Conservation (phyloP, 1,284 basidiomycete genomes). For the Trichosporon coremiiforme region DNA sequence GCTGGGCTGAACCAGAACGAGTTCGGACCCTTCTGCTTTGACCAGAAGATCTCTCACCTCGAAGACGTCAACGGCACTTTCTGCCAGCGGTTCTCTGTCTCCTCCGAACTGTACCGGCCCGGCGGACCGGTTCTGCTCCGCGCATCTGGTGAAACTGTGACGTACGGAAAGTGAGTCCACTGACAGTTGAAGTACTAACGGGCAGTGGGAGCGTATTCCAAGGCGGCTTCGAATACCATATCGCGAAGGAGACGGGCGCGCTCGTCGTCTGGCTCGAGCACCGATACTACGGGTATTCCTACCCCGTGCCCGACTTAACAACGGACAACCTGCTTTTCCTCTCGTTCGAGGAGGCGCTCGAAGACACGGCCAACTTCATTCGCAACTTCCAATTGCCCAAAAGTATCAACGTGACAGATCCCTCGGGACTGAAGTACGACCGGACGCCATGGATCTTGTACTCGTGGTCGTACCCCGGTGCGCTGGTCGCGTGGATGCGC, state of each 20-base stretch:
- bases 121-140: conserved; percentile 76
- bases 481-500: conserved; percentile 89
- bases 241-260: conserved; percentile 73
- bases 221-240: background rate
- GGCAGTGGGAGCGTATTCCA: conserved; percentile 75
- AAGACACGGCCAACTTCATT: conserved; percentile 86
- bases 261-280: conserved; percentile 88
- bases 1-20: conserved; percentile 1
- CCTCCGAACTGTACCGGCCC: conserved; percentile 71
- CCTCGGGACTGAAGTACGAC: conserved; percentile 59
- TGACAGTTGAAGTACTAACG: conserved; percentile 61
- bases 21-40: conserved; percentile 63
- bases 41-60: conserved; percentile 78
- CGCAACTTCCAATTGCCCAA: conserved; percentile 67
- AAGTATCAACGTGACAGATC: conserved; percentile 62
- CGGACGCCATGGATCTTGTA: conserved; percentile 87
- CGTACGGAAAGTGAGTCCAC: too few relatives aligned
- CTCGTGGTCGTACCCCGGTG: conserved; percentile 79
- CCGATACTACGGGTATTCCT: conserved; percentile 68
- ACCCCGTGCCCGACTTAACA: conserved; percentile 57
- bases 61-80: conserved; percentile 45
- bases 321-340: conserved; percentile 80
- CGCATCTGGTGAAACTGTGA: conserved; percentile 73
- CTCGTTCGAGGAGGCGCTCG: conserved; percentile 81
- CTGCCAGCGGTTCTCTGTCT: conserved; percentile 74